Conservation (phyloP, 345 rosid genomes). For the Salix purpurea region DNA sequence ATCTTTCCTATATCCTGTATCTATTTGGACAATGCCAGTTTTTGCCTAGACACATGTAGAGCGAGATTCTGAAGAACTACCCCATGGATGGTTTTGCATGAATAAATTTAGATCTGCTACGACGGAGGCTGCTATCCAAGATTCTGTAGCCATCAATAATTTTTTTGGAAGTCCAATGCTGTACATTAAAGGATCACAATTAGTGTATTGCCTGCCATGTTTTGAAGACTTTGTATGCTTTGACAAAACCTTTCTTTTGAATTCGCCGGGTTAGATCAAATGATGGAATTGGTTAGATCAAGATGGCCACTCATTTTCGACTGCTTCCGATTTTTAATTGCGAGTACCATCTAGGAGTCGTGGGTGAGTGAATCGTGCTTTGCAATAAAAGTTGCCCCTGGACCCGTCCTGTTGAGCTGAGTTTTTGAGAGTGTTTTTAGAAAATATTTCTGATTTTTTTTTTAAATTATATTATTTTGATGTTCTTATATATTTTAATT, state of each 20-base stretch:
- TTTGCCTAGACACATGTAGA: slow-evolving; percentile 4
- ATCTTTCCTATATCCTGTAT: not conserved
- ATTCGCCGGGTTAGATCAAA: not conserved
- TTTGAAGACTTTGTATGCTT: not conserved
- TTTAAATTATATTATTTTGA: too few species aligned
- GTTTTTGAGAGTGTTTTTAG: too few species aligned
- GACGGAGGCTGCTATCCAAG: not conserved
- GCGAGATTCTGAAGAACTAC: slow-evolving; percentile 1
- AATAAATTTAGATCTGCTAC: not conserved
- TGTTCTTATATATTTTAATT: too few species aligned
- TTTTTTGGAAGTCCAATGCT: too few species aligned
- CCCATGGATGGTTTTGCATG: not conserved
- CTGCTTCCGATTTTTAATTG: not conserved
- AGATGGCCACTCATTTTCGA: not conserved
- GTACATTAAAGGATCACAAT: not conserved
- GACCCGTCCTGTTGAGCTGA: not conserved
- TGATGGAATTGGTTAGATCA: not conserved
- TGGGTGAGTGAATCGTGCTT: not conserved
- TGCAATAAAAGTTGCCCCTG: not conserved
- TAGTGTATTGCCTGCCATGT: not conserved
- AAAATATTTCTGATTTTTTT: too few species aligned
- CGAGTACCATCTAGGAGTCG: not conserved
- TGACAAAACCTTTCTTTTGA: not conserved
- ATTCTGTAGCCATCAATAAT: not conserved
- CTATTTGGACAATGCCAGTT: not conserved